These are phyloP conservation scores for Gossypium australe DNA, from an alignment of 345 rosid genomes.

Conservation along the genomic window DNA sequence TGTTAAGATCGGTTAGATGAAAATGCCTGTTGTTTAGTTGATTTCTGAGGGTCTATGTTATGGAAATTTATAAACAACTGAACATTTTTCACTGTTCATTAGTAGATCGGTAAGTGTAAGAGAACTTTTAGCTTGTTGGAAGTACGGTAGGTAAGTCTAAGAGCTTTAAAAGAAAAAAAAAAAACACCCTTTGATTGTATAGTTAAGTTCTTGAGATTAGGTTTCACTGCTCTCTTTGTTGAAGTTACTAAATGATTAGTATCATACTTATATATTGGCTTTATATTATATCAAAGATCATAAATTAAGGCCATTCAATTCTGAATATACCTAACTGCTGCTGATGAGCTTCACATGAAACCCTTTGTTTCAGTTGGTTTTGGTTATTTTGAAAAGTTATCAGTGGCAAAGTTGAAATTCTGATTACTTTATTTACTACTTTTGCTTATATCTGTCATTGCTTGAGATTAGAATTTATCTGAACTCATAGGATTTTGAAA, in stretches of 20 bases:
- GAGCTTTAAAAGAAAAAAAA: not conserved
- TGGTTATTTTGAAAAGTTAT: not conserved
- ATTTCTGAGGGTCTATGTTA: not conserved
- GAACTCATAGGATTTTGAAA: not conserved
- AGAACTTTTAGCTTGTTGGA: not conserved
- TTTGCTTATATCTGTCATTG: not conserved
- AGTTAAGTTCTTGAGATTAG: conserved; percentile 2
- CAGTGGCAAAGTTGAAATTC: not conserved
- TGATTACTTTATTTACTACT: not conserved
- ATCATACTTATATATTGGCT: not conserved
- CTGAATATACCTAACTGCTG: not conserved
- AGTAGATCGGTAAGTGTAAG: not conserved
- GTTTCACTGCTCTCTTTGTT: not conserved
- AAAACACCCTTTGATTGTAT: not conserved
- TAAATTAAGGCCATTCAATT: not conserved
- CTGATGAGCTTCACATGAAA: not conserved
- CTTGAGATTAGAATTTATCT: conserved; percentile 3
- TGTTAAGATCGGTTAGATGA: not conserved
- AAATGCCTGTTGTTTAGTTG: not conserved
- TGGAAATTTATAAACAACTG: not conserved
- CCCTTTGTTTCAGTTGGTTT: not conserved
- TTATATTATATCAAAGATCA: not conserved
- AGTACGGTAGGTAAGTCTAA: not conserved
- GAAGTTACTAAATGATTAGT: not conserved
- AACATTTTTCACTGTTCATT: conserved; percentile 1